Percentiles rank a stretch among this genome's conserved stretches.
Evolutionary conservation across 129 eudicot genomes (phyloP).

Genomic region (Chrysanthemum lavandulifolium): DNA sequence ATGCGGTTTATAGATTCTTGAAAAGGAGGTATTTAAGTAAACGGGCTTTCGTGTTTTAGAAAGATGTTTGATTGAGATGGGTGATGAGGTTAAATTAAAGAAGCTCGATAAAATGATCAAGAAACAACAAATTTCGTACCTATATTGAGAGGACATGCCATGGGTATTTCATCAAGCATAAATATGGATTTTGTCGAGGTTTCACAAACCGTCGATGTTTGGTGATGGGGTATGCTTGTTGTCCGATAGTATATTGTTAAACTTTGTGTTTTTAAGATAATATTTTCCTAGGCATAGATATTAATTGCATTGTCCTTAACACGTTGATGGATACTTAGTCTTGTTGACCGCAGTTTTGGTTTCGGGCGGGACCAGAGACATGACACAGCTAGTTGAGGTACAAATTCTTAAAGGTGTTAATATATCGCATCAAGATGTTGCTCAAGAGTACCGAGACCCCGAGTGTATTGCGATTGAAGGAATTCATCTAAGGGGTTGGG

Average conservation of each 20-base stretch:
- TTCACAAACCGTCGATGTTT: not conserved
- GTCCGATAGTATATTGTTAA: too few relatives aligned
- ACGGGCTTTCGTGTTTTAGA: slow-evolving; percentile 53
- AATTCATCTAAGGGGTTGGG: slow-evolving; percentile 48
- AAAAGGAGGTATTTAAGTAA: slow-evolving; percentile 55
- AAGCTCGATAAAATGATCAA: not conserved
- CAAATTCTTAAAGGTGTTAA: slow-evolving; percentile 58
- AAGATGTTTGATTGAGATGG: slow-evolving; percentile 42
- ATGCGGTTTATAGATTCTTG: slow-evolving; percentile 54
- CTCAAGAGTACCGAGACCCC: slow-evolving; percentile 13
- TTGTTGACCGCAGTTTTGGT: not conserved
- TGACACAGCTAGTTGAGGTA: too few relatives aligned
- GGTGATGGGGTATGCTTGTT: not conserved
- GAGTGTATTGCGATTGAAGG: slow-evolving; percentile 40
- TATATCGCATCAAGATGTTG: slow-evolving; percentile 61
- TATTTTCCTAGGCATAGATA: not conserved
- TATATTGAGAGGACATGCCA: too few relatives aligned
- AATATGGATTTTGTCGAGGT: not conserved
- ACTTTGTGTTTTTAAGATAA: not conserved
- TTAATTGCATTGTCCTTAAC: not conserved
- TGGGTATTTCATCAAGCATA: too few relatives aligned
- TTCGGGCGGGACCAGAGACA: too few relatives aligned
- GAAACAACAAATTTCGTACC: too few relatives aligned
- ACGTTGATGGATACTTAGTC: not conserved
- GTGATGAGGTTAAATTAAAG: slow-evolving; percentile 46